Percentiles rank a stretch among this genome's conserved stretches.
Conservation (phyloP, 371 early-diverging fungal genomes). For the Rhizopus microsporus region DNA sequence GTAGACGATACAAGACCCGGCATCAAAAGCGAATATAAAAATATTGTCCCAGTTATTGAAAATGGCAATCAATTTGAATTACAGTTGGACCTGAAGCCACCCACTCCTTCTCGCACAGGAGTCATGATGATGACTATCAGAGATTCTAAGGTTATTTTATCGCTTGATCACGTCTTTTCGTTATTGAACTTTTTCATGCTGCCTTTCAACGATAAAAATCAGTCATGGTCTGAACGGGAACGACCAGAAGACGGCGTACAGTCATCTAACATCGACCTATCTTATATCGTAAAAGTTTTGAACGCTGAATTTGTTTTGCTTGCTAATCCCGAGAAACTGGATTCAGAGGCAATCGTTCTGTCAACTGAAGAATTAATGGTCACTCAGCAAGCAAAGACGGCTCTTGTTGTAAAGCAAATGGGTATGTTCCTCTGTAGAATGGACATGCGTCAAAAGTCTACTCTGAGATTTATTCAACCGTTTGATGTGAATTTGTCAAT, state of each 20-base stretch:
- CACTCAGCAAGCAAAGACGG: conserved; percentile 74
- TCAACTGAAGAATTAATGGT: conserved; percentile 78
- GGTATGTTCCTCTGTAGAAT: conserved; percentile 93
- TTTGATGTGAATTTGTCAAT: conserved; percentile 81
- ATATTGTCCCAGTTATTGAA: conserved; percentile 70
- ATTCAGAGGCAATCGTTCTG: conserved; percentile 90
- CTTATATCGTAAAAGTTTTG: conserved; percentile 78
- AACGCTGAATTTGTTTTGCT: conserved; percentile 88
- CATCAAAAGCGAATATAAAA: conserved; percentile 78
- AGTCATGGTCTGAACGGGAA: background rate
- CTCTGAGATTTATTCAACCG: conserved; percentile 85
- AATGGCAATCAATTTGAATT: conserved; percentile 46
- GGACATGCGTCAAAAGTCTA: conserved; percentile 78
- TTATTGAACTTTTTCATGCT: conserved; percentile 70
- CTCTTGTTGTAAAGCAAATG: conserved; percentile 76
- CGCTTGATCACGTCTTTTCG: conserved; percentile 81
- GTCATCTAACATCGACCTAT: conserved; percentile 27
- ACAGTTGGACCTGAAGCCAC: conserved; percentile 42
- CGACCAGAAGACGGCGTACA: conserved; percentile 14
- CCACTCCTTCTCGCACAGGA: conserved; percentile 43
- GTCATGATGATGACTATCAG: conserved; percentile 75
- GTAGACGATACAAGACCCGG: conserved; percentile 83
- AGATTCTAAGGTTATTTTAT: conserved; percentile 81
- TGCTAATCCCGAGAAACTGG: conserved; percentile 69
- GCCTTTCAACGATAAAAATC: conserved; percentile 42